Base-by-base conservation (phyloP, 148 eudicot genomes). In the Pouteria glomerata region DNA sequence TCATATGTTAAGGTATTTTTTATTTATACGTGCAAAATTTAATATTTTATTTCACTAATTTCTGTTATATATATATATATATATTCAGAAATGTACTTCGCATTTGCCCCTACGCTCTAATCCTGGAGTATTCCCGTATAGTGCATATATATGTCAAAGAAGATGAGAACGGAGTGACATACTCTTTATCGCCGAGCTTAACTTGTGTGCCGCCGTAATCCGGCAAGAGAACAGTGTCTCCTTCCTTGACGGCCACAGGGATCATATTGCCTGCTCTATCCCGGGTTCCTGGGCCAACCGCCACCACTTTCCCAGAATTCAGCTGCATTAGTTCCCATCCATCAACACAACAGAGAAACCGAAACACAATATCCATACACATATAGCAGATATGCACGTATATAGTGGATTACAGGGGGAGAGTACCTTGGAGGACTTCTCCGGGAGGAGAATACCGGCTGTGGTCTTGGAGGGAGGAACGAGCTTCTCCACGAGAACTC, bases 121-220 rank as follows among this genome's bases (percentile, higher is more conserved):
- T n/a, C n/a, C n/a, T n/a, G n/a, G n/a, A n/a, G n/a, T n/a, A n/a
- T n/a, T n/a, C n/a, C n/a, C n/a, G n/a, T n/a, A n/a, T n/a, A n/a
- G n/a, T n/a, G n/a, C n/a, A n/a, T n/a, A n/a, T n/a, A n/a, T n/a
- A n/a, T n/a, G n/a, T n/a, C n/a, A n/a, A n/a, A n/a, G n/a, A n/a
- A n/a, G n/a, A n/a, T n/a, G n/a, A n/a, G 69, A 35, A 1, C 27
- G 11, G 29, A 19, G 16, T 26, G 1, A 1, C 86, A 63, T 73
- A 87, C 97, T 89, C 92, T 76, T 89, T 92, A 41, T 92, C 92
- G 34, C 85, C 95, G 71, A 92, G 93, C 83, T 89, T 89, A 56
- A 92, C 95, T 57, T 85, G 67, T 34, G 90, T 89, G 23, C 97
- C 97, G 30, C 95, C 97, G 59, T 87, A 92, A 29, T 92, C 97